Base-by-base conservation (phyloP, 2,329 filamentous ascomycete genomes). In the Penicillium decumbens region DNA sequence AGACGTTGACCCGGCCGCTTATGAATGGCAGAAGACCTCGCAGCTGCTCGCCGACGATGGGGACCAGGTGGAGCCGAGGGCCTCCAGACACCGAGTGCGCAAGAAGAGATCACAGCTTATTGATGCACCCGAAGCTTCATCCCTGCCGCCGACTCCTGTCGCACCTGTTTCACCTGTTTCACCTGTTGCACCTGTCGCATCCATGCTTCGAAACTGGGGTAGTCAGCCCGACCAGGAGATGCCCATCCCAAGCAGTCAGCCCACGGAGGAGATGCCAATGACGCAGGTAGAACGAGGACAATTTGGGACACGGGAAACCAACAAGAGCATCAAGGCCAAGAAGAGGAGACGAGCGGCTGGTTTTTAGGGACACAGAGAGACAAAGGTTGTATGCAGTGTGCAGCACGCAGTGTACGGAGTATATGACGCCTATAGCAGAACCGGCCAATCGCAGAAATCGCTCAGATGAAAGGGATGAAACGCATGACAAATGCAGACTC, bases 271-370 rank as follows among this genome's bases (percentile, higher is more conserved):
- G 27, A 43, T 66, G 18, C 64, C 68, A 4, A 72, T 72, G 68
- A 73, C 68, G n/a, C 71, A 73, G 45, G 49, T 62, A 20, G 71
- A 73, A 50, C 64, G 67, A 29, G 71, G 71, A 9, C 41, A 56
- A 18, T 73, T 72, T 53, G 71, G 70, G 25, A 58, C 67, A 30
- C 62, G 71, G 18, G 62, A 71, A 45, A 54, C 59, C 15, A 61
- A 44, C 20, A 64, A 61, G 42, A 67, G 61, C 41, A 56, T 29
- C n/a, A 72, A 68, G 56, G 50, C 57, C 25, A 69, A 61, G 51
- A 73, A 69, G 56, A 73, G 72, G 57, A 66, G 69, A 51, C 59
- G 71, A 45, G 63, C 67, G 18, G 71, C 70, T 25, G 71, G 71
- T 10, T 74, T 74, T 51, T 74, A 65, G 59, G 27, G 12, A 7